Evolutionary conservation across 129 eudicot genomes (phyloP).

Genomic region (Tagetes erecta): DNA sequence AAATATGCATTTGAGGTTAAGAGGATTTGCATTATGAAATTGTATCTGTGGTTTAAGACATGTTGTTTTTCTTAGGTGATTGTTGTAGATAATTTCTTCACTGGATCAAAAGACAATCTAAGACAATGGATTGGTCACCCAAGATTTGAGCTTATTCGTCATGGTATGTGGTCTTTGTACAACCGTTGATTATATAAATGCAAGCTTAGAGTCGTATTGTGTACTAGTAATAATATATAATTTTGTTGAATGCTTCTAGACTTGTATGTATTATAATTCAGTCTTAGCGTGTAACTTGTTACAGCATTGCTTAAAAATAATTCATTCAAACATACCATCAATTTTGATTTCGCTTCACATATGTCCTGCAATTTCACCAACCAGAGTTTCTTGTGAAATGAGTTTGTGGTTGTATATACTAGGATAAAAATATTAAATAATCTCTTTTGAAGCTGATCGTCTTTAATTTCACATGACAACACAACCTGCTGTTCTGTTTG

Average conservation of each 20-base stretch:
- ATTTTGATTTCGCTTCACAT: not conserved
- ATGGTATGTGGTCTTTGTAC: constrained; percentile 51
- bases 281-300: not conserved
- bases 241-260: constrained; percentile 1
- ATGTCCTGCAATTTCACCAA: not conserved
- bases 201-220: not conserved
- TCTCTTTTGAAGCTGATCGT: not conserved
- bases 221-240: not conserved
- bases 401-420: not conserved
- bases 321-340: not conserved
- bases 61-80: constrained; percentile 49
- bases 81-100: constrained; percentile 84
- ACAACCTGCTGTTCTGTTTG: not conserved
- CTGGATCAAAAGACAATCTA: constrained; percentile 86
- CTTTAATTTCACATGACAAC: not conserved
- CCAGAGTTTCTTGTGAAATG: not conserved
- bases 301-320: not conserved
- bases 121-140: constrained; percentile 89
- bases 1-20: constrained; percentile 16
- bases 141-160: constrained; percentile 90
- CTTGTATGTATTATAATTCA: constrained; percentile 3
- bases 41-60: not conserved
- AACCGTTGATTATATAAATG: not conserved
- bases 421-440: not conserved
- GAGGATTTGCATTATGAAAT: not conserved